Base-by-base conservation (phyloP, 371 early-diverging fungal genomes). In the Lichtheimia ramosa region DNA sequence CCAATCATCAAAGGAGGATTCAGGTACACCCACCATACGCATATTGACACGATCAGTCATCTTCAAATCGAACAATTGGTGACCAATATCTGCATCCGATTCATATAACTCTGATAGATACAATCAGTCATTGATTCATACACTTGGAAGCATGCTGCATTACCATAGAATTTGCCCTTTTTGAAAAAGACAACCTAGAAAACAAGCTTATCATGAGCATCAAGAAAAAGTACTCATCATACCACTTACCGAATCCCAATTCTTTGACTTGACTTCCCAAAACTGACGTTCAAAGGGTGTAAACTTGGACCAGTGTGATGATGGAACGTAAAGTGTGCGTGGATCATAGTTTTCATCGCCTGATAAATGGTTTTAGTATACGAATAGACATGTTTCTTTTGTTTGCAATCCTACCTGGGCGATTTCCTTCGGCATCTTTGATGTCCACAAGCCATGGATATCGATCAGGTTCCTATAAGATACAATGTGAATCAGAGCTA, bases 21-120 rank as follows among this genome's bases (percentile, higher is more conserved):
- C 99, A 16, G 99, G 99, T 0, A 99, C 96, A 8, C 99, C 99
- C 0, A 94, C 97, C 99, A 99, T 99, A 42, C 94, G 84, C 99
- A 99, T 99, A 75, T 97, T 97, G 42, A 94, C 96, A 13, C 99
- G 85, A 61, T 98, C 98, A 0, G 96, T 95, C 66, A 99, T 67
- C 61, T 96, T 98, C 61, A 99, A 78, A 70, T 99, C 99, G 76
- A 99, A 99, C 56, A 94, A 80, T 56, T 90, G 92, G 62, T 95
- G 92, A n/a, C 96, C 99, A 63, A 99, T 92, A 55, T 96, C 95
- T 0, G 99, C 99, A 74, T 99, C 99, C 58, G 96, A 92, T 73
- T 99, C 99, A 71, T 98, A 99, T n/a, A 99, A 75, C 74, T 99
- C 96, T 84, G 55, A 18, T 28, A 71, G 23, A 50, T 41, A 16